Conservation (phyloP, 2,329 filamentous ascomycete species). For the Aurifilum marmelostoma region DNA sequence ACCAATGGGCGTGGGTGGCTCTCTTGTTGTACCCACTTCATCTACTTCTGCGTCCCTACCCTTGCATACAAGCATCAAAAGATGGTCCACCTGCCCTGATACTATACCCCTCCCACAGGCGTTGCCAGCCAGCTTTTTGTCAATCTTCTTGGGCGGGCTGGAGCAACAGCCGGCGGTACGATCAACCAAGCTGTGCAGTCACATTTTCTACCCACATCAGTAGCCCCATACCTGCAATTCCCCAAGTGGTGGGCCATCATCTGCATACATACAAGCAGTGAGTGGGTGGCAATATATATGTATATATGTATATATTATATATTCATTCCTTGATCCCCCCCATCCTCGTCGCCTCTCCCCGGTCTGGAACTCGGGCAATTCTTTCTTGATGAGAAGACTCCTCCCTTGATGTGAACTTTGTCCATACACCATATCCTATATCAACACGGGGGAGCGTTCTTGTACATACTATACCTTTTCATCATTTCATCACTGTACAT, state of each 20-base stretch:
- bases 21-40: conserved; percentile 8
- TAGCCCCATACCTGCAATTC: conserved; percentile 21
- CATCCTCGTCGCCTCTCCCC: conserved; percentile 38
- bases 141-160: conserved; percentile 32
- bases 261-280: conserved; percentile 37
- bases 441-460: background rate
- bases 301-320: conserved; percentile 30
- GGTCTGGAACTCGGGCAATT: conserved; percentile 30
- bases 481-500: background rate
- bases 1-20: conserved; percentile 1
- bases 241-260: conserved; percentile 33
- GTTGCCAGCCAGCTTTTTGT: conserved; percentile 14
- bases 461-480: conserved; percentile 25
- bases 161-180: conserved; percentile 27
- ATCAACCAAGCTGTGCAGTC: conserved; percentile 26
- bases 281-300: conserved; percentile 37
- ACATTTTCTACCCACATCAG: conserved; percentile 28
- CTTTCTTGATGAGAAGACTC: conserved; percentile 6
- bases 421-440: conserved; percentile 7
- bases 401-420: conserved; percentile 16
- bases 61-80: conserved; percentile 13
- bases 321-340: conserved; percentile 35
- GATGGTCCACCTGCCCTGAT: background rate
- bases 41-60: conserved; percentile 10
- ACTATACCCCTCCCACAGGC: conserved; percentile 7